Conservation (phyloP, 805 yeast genomes). For the Saccharomycopsis oosterbeekiorum region DNA sequence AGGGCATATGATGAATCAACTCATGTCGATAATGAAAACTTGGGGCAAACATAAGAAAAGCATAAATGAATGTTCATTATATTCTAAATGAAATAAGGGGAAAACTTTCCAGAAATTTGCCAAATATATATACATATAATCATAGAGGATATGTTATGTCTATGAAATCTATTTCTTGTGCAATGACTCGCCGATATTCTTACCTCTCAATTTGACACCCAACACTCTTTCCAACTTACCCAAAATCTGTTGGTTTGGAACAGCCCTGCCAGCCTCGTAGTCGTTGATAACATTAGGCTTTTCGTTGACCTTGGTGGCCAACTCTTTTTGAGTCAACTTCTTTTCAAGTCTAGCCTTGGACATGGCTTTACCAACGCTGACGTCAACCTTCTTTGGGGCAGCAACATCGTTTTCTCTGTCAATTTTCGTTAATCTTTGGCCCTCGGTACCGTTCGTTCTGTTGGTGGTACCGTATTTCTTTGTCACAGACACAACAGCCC, state of each 20-base stretch:
- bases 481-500: conserved; percentile 82
- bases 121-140: not conserved
- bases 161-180: conserved; percentile 40
- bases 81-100: not conserved
- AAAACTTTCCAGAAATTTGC: conserved; percentile 1
- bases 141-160: not conserved
- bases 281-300: conserved; percentile 93
- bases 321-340: conserved; percentile 86
- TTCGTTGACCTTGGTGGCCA: conserved; percentile 92
- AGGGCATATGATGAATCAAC: not conserved
- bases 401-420: conserved; percentile 92
- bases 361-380: conserved; percentile 79
- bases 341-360: conserved; percentile 79
- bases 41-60: not conserved
- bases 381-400: conserved; percentile 80
- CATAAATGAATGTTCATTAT: not conserved
- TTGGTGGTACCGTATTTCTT: conserved; percentile 71
- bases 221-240: conserved; percentile 88
- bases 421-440: conserved; percentile 87
- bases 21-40: not conserved
- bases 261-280: conserved; percentile 93
- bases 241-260: conserved; percentile 90
- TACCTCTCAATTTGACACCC: conserved; percentile 93
- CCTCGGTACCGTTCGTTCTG: conserved; percentile 65
- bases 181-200: conserved; percentile 86